phyloP scores from a whole-genome alignment of 2,329 filamentous ascomycete genomes.

The Whalleya microplaca region DNA sequence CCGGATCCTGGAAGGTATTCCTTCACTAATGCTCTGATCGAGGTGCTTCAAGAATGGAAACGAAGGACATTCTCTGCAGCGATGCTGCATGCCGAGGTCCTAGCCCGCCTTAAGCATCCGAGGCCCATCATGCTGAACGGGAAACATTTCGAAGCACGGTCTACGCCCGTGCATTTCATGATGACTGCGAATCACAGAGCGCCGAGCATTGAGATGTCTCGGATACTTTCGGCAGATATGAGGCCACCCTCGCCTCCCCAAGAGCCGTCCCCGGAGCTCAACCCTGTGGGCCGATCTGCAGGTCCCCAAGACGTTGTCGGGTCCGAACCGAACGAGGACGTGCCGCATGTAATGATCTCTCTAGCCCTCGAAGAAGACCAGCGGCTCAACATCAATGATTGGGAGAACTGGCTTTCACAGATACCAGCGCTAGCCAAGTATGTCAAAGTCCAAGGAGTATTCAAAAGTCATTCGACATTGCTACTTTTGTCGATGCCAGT shows the following conservation, averaged over 20 bases:
- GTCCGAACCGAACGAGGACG: conserved; percentile 56
- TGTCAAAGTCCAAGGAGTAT: conserved; percentile 63
- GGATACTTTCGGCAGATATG: conserved; percentile 39
- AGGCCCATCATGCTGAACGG: conserved; percentile 61
- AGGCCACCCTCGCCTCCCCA: conserved; percentile 44
- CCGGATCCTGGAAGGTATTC: conserved; percentile 63
- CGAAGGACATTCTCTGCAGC: conserved; percentile 59
- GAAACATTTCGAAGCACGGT: conserved; percentile 59
- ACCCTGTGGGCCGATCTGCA: conserved; percentile 34
- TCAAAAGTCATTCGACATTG: conserved; percentile 64
- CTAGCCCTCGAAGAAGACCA: conserved; percentile 62
- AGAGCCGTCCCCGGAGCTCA: conserved; percentile 29
- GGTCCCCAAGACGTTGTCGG: conserved; percentile 34
- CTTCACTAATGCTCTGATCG: conserved; percentile 62
- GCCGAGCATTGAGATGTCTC: conserved; percentile 60
- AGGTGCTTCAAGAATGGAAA: conserved; percentile 62
- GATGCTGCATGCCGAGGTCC: conserved; percentile 63
- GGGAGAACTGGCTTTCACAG: conserved; percentile 59
- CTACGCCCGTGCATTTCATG: conserved; percentile 65
- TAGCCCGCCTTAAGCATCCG: conserved; percentile 64
- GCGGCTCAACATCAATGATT: conserved; percentile 58
- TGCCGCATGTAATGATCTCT: conserved; percentile 65
- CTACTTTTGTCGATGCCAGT: conserved; percentile 62
- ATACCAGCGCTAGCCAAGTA: conserved; percentile 63
- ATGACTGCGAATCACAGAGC: conserved; percentile 64